Evolutionary conservation across 257 asterid genomes (phyloP), one percentile per base, ranked within the genome.

Genomic region (Echites panduratus): DNA sequence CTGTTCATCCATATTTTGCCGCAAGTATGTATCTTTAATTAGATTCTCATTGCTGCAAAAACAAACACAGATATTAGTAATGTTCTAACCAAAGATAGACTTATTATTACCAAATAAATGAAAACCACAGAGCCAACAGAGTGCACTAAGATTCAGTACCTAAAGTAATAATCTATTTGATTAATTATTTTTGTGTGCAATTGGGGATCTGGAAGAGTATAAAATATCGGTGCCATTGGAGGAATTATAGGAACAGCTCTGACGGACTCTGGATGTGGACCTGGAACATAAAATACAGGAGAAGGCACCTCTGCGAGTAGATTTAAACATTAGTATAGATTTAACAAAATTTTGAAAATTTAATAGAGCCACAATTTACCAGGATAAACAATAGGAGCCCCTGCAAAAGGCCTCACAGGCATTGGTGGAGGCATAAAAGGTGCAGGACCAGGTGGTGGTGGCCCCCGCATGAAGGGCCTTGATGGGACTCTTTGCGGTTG

Each of bases 121-220:
- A 29, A 38, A 29, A 10, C 17, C 45, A 14, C 6, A 20, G 3
- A 3, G 14, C 22, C n/a, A 45, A 68, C 35, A 1, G 58, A 47
- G 19, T 65, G 47, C 32, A 61, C 68, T 17, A 0, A 66, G 53
- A 53, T 11, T 40, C 14, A 68, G 24, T 83, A 91, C 97, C 96
- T 91, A 77, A 89, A 89, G 77, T 91, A 91, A 76, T 91, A 89
- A 22, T 91, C 92, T 38, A 91, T 85, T 78, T 89, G 97, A 29
- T 80, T 84, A 66, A 85, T 64, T 73, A 91, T 84, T 85, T 79
- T 84, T 53, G 83, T 56, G 29, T 76, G 87, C 78, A 89, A 75
- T 71, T 83, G 85, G 54, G 96, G 89, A 76, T 89, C 96, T 20
- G 77, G 77, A 73, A 81, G 57, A 7, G 85, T 78, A 73, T 70